Evolutionary conservation across 176 grass and related monocot genomes (phyloP), one percentile per base, ranked within the genome.

Genomic region (barley (Hordeum vulgare)): DNA sequence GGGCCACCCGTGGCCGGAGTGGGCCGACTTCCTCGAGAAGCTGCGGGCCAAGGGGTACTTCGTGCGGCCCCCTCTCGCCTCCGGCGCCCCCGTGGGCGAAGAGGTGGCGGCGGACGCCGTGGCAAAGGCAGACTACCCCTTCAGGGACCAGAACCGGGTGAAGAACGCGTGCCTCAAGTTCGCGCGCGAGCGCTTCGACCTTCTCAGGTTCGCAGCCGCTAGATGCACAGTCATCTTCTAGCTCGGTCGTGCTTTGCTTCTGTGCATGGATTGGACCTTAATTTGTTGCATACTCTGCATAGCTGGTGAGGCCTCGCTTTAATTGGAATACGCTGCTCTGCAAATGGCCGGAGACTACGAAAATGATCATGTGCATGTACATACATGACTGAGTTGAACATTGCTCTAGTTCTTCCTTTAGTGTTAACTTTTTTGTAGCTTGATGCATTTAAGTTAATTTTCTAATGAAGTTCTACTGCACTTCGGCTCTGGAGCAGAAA

Each of bases 111-210:
- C 47, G 47, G 47, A 51, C 7, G 47, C 47, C 47, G 47, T 51
- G 47, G 56, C 8, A 28, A 23, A 36, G 56, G 15, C 42, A 1
- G 77, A 89, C 25, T 75, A 88, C 53, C 51, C 60, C 20, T 36
- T 45, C 14, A 81, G 54, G 79, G 87, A 90, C 26, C 61, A 26
- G 45, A 96, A 96, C 82, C 86, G 77, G 77, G 58, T 96, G 78
- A 99, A 96, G 85, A 99, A 99, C 75, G 96, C 93, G 9, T 99
- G 93, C 71, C 89, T 99, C 72, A 94, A 92, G 78, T 99, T 99
- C 49, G 91, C 80, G 4, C 96, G 96, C 37, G 89, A 99, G 9
- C 93, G 91, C 66, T 92, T 67, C 47, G 96, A 99, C 84, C 87
- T 96, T 69, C 89, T 99, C 61, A 90, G 89, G 93, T 93, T 86